A percentile compares a stretch with the other conserved stretches of the same genome.
Evolutionary conservation across 2,329 filamentous ascomycete genomes (phyloP).

Genomic region (Trichoderma sp.): DNA sequence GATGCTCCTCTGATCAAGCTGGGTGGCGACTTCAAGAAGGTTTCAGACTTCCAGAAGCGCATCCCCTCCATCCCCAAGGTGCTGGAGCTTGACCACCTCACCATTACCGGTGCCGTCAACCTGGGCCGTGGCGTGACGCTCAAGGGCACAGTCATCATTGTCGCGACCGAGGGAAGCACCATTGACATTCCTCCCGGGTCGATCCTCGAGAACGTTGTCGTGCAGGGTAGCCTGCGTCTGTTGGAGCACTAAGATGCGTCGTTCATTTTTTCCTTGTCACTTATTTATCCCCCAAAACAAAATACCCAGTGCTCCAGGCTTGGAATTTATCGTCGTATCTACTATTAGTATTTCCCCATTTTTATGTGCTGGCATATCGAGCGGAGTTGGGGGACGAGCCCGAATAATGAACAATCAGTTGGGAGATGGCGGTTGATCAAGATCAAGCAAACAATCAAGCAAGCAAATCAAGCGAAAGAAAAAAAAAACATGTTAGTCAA

Average conservation of each 20-base stretch:
- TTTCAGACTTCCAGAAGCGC: constrained; percentile 90
- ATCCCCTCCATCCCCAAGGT: constrained; percentile 88
- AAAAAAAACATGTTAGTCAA: background rate
- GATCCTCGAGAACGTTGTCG: constrained; percentile 97
- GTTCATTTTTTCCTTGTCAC: constrained; percentile 5
- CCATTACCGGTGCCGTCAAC: constrained; percentile 96
- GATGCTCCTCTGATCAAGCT: constrained; percentile 98
- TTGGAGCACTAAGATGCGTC: constrained; percentile 59
- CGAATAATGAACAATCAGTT: constrained; percentile 12
- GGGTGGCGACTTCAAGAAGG: constrained; percentile 99
- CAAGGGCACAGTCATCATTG: constrained; percentile 98
- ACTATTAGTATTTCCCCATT: constrained; percentile 17
- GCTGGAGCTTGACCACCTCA: constrained; percentile 89
- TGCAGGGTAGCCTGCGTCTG: constrained; percentile 88
- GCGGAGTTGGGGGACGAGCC: constrained; percentile 7
- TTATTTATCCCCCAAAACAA: constrained; percentile 4
- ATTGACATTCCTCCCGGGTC: constrained; percentile 97
- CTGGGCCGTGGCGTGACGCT: constrained; percentile 91
- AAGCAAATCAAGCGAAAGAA: background rate
- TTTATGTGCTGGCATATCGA: constrained; percentile 18
- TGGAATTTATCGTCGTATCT: constrained; percentile 23
- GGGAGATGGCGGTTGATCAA: constrained; percentile 4
- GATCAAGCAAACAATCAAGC: background rate
- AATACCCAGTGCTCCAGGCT: constrained; percentile 20
- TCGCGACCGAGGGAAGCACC: constrained; percentile 94